These are phyloP conservation scores for Chalaropsis ovoidea DNA, from an alignment of 2,329 filamentous ascomycete genomes.

Conservation along the genomic window DNA sequence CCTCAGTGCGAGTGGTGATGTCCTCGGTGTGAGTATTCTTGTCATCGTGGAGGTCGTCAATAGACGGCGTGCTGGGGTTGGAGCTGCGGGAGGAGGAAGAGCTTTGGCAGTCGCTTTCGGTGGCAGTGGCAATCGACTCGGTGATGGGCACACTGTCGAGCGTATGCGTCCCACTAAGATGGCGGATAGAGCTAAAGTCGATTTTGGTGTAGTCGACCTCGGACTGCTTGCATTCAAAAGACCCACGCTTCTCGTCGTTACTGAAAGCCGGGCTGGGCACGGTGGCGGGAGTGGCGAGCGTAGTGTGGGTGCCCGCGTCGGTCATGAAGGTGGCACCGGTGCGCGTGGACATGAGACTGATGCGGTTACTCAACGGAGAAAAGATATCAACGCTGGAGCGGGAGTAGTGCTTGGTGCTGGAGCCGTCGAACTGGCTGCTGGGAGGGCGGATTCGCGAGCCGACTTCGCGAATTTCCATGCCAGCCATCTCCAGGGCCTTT, in stretches of 20 bases:
- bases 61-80: constrained; percentile 22
- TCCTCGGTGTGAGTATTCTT: not conserved
- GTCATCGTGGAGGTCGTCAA: constrained; percentile 22
- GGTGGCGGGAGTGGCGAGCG: constrained; percentile 44
- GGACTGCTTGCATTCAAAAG: constrained; percentile 32
- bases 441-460: constrained; percentile 59
- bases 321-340: constrained; percentile 63
- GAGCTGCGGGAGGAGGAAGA: constrained; percentile 23
- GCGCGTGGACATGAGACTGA: constrained; percentile 64
- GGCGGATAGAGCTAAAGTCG: constrained; percentile 42
- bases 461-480: constrained; percentile 83
- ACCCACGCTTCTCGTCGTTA: constrained; percentile 40
- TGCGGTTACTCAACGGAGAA: constrained; percentile 51
- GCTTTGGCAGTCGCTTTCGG: constrained; percentile 25
- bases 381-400: constrained; percentile 60
- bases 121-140: constrained; percentile 23
- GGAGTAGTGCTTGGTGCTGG: constrained; percentile 51
- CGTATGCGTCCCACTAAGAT: constrained; percentile 37
- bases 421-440: constrained; percentile 75
- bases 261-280: constrained; percentile 46
- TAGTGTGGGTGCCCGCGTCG: constrained; percentile 56
- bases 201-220: constrained; percentile 53
- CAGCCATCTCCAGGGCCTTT: constrained; percentile 79
- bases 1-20: not conserved
- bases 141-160: constrained; percentile 29